Percentiles rank a stretch among this genome's conserved stretches.
phyloP scores from a whole-genome alignment of 176 grass and related monocot species.

The Phyllostachys edulis region DNA sequence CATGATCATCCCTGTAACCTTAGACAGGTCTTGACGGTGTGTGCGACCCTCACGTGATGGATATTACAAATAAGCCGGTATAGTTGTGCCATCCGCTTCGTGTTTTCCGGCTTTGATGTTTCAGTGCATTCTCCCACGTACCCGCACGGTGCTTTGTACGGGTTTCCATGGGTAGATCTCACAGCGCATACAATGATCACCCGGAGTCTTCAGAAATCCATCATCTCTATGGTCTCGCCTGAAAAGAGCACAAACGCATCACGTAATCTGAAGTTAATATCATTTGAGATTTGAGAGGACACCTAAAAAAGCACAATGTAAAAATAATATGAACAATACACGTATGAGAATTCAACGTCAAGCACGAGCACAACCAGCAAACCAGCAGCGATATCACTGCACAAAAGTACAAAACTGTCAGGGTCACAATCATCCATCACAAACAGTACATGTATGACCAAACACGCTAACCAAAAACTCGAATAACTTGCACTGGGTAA shows the following conservation, averaged over 20 bases:
- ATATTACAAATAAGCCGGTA: conserved; percentile 39
- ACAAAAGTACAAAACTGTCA: background rate
- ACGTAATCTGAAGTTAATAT: background rate
- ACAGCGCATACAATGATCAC: background rate
- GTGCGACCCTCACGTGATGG: background rate
- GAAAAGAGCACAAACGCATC: background rate
- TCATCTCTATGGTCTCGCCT: background rate
- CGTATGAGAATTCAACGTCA: background rate
- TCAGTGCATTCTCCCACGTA: background rate
- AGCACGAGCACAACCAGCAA: background rate
- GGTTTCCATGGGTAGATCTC: background rate
- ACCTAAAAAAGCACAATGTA: background rate
- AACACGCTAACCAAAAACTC: background rate
- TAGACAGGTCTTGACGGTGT: background rate
- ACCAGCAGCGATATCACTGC: background rate
- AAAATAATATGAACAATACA: background rate
- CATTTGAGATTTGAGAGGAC: background rate
- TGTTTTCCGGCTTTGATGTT: background rate
- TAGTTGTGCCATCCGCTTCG: background rate
- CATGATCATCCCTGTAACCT: background rate
- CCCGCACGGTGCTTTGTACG: no score
- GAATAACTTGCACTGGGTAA: background rate
- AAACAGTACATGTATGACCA: background rate
- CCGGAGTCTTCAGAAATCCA: background rate
- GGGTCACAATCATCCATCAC: background rate